Percentiles rank a stretch among this genome's conserved stretches.
These are phyloP conservation scores for Fomitopsis pinicola DNA, from an alignment of 1,284 basidiomycete genomes.

Conservation along the genomic window DNA sequence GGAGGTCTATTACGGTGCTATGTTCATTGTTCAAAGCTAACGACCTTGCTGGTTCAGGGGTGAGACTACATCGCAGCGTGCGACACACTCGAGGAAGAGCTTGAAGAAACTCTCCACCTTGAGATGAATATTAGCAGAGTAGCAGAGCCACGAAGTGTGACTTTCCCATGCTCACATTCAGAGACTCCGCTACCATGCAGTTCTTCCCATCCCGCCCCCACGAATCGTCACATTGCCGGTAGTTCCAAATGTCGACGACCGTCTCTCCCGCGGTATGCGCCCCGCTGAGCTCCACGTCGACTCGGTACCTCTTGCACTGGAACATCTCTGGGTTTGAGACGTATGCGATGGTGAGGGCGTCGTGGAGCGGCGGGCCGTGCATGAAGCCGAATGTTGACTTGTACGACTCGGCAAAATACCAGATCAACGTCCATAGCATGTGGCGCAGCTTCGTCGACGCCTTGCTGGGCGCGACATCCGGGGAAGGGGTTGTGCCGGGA, in stretches of 20 bases:
- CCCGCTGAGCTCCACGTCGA: slow-evolving; percentile 72
- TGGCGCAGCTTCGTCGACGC: slow-evolving; percentile 58
- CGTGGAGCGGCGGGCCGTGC: slow-evolving; percentile 78
- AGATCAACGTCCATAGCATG: slow-evolving; percentile 69
- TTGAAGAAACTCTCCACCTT: slow-evolving; percentile 65
- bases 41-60: slow-evolving; percentile 39
- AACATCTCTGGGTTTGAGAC: slow-evolving; percentile 65
- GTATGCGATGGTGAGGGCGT: slow-evolving; percentile 75
- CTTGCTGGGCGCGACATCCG: slow-evolving; percentile 28
- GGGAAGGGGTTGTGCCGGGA: slow-evolving; percentile 19
- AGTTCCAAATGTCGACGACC: slow-evolving; percentile 70
- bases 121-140: too few relatives aligned
- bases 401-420: slow-evolving; percentile 69
- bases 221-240: slow-evolving; percentile 47
- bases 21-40: background rate
- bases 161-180: slow-evolving; percentile 49
- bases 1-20: background rate
- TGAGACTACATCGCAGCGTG: slow-evolving; percentile 52
- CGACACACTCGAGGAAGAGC: slow-evolving; percentile 57
- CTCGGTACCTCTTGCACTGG: slow-evolving; percentile 52
- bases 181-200: slow-evolving; percentile 59
- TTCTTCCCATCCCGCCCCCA: slow-evolving; percentile 73
- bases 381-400: slow-evolving; percentile 67
- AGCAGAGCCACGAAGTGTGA: background rate
- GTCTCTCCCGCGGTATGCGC: slow-evolving; percentile 68